phyloP scores from a whole-genome alignment of 208 protist species.

The Strigomonas galati region DNA sequence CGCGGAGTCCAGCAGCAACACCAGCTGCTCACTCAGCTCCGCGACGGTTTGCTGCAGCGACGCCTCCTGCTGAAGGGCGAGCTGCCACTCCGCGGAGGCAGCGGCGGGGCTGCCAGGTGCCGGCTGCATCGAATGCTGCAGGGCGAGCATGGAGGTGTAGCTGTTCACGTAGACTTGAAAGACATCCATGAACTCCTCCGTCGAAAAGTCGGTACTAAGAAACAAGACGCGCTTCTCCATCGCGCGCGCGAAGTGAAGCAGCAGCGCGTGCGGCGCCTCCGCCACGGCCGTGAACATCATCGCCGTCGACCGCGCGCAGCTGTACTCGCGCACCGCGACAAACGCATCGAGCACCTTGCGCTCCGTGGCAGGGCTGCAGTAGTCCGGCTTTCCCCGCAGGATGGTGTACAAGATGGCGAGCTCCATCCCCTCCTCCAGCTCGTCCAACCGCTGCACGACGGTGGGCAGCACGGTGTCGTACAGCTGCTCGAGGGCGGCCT shows the following conservation, averaged over 20 bases:
- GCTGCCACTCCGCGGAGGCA: slow-evolving; percentile 22
- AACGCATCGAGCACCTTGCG: slow-evolving; percentile 35
- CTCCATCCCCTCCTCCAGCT: slow-evolving; percentile 52
- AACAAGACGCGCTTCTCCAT: slow-evolving; percentile 72
- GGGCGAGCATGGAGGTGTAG: slow-evolving; percentile 33
- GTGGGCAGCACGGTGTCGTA: slow-evolving; percentile 18
- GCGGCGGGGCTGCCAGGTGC: neutral
- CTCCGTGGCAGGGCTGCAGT: slow-evolving; percentile 23
- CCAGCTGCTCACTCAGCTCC: slow-evolving; percentile 57
- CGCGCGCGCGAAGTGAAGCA: slow-evolving; percentile 37
- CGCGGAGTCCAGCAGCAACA: slow-evolving; percentile 47
- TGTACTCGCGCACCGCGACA: slow-evolving; percentile 24
- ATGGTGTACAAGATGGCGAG: slow-evolving; percentile 67
- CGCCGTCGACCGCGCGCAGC: slow-evolving; percentile 63
- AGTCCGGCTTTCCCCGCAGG: slow-evolving; percentile 15
- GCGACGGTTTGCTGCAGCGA: slow-evolving; percentile 41
- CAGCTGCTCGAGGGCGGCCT: slow-evolving; percentile 18
- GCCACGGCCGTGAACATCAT: slow-evolving; percentile 61
- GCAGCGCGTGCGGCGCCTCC: neutral
- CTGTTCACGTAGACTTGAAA: slow-evolving; percentile 60
- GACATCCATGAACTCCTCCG: slow-evolving; percentile 68
- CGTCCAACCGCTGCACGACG: slow-evolving; percentile 23
- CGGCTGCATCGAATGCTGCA: neutral
- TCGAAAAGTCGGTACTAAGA: slow-evolving; percentile 75
- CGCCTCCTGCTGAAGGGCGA: slow-evolving; percentile 43